Percentiles rank a stretch among this genome's conserved stretches.
phyloP scores from a whole-genome alignment of 1,139 yeast genomes.

The Chernovozyma aurita region DNA sequence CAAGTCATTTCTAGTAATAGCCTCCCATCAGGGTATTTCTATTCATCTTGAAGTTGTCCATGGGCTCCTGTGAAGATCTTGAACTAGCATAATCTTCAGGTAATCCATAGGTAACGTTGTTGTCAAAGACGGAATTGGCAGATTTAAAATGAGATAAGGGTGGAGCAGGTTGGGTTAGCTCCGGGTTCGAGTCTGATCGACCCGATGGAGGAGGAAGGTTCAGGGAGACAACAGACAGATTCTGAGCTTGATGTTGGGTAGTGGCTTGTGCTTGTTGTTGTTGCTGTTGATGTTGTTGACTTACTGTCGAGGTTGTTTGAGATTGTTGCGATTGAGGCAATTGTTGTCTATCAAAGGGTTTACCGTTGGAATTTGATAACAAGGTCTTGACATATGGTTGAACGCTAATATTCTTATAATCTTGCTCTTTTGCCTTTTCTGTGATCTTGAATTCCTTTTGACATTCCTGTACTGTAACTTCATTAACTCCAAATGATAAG shows the following conservation, averaged over 20 bases:
- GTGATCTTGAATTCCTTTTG: conserved; percentile 35
- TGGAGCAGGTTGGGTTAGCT: conserved; percentile 1
- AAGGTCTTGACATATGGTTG: conserved; percentile 6
- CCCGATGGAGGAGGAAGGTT: neutral
- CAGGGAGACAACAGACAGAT: neutral
- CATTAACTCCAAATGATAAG: conserved; percentile 51
- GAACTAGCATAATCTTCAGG: conserved; percentile 6
- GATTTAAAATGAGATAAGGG: conserved; percentile 5
- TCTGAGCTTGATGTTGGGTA: neutral
- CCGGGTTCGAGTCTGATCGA: neutral
- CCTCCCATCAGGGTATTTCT: conserved; percentile 4
- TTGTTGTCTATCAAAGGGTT: conserved; percentile 6
- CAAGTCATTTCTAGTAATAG: conserved; percentile 4
- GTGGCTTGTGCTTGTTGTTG: neutral
- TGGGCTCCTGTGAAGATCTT: conserved; percentile 7
- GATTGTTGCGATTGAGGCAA: conserved; percentile 2
- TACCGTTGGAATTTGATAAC: conserved; percentile 1
- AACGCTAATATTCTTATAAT: conserved; percentile 6
- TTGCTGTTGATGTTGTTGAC: neutral
- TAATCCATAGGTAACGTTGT: conserved; percentile 6
- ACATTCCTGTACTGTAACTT: conserved; percentile 37
- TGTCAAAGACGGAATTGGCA: conserved; percentile 6
- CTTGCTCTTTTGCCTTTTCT: conserved; percentile 31
- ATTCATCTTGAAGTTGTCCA: conserved; percentile 6
- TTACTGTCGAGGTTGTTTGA: neutral